These are phyloP conservation scores for Aspergillus ustus DNA, from an alignment of 2,329 filamentous ascomycete species.

Conservation along the genomic window DNA sequence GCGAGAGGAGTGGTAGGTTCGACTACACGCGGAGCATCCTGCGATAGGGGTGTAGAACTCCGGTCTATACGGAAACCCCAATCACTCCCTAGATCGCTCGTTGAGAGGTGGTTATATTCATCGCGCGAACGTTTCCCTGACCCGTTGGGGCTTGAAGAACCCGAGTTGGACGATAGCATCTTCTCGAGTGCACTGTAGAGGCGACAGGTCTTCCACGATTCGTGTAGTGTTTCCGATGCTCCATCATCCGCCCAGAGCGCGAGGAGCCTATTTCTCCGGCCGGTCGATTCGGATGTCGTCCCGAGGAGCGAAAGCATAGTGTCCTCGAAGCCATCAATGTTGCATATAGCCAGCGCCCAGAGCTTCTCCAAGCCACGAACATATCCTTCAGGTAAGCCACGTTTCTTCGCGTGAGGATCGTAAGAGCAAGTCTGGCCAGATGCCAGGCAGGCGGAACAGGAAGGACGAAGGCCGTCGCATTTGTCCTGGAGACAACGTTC, in stretches of 20 bases:
- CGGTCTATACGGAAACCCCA: slow-evolving; percentile 40
- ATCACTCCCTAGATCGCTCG: slow-evolving; percentile 21
- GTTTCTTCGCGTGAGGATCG: slow-evolving; percentile 50
- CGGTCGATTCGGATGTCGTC: slow-evolving; percentile 37
- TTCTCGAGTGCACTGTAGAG: slow-evolving; percentile 46
- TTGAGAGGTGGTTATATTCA: slow-evolving; percentile 28
- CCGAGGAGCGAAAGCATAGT: slow-evolving; percentile 45
- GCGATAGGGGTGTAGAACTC: slow-evolving; percentile 33
- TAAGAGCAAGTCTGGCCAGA: slow-evolving; percentile 49
- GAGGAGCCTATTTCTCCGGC: slow-evolving; percentile 40
- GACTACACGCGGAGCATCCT: slow-evolving; percentile 37
- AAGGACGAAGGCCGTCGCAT: slow-evolving; percentile 50
- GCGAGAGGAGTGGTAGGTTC: slow-evolving; percentile 27
- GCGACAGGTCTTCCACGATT: slow-evolving; percentile 50
- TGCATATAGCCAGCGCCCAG: slow-evolving; percentile 50
- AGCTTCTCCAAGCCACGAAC: slow-evolving; percentile 53
- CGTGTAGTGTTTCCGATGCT: slow-evolving; percentile 48
- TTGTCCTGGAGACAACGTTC: slow-evolving; percentile 36
- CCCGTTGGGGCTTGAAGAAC: slow-evolving; percentile 25
- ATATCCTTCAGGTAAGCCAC: slow-evolving; percentile 52
- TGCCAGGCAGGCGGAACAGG: slow-evolving; percentile 48
- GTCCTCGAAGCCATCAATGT: slow-evolving; percentile 51
- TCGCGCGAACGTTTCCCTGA: slow-evolving; percentile 43
- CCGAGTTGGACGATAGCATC: slow-evolving; percentile 44
- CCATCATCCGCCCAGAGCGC: slow-evolving; percentile 46